Conservation (phyloP, 2,329 filamentous ascomycete species). For the Calonectria pseudoturangicola region DNA sequence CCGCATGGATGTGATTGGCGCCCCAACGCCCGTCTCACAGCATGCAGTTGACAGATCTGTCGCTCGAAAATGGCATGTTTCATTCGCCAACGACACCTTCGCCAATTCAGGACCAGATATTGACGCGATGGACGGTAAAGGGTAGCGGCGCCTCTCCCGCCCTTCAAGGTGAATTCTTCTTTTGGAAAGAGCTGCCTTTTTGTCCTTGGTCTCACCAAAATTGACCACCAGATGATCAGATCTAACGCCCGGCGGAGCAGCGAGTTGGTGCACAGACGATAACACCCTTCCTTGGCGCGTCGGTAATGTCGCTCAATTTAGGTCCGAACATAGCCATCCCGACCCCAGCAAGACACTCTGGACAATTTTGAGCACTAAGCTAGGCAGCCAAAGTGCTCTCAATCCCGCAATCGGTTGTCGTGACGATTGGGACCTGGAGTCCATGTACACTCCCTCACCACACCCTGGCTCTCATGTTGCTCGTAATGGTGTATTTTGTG, state of each 20-base stretch:
- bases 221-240: constrained; percentile 41
- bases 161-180: constrained; percentile 10
- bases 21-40: constrained; percentile 28
- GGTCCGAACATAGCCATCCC: constrained; percentile 39
- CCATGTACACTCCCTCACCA: constrained; percentile 1
- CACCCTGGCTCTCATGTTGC: constrained; percentile 20
- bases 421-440: constrained; percentile 45
- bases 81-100: constrained; percentile 22
- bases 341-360: constrained; percentile 30
- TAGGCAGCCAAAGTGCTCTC: constrained; percentile 5
- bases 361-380: not conserved
- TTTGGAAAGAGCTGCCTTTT: constrained; percentile 13
- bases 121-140: constrained; percentile 22
- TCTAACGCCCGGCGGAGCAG: constrained; percentile 49
- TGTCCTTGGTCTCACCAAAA: constrained; percentile 20
- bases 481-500: constrained; percentile 37
- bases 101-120: not conserved
- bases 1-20: constrained; percentile 32
- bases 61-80: constrained; percentile 33
- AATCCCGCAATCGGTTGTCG: constrained; percentile 46
- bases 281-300: constrained; percentile 43
- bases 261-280: constrained; percentile 47
- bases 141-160: constrained; percentile 29
- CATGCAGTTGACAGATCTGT: constrained; percentile 34
- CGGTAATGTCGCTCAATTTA: constrained; percentile 48